Conservation (phyloP, 345 rosid genomes). For the Brassica incana region DNA sequence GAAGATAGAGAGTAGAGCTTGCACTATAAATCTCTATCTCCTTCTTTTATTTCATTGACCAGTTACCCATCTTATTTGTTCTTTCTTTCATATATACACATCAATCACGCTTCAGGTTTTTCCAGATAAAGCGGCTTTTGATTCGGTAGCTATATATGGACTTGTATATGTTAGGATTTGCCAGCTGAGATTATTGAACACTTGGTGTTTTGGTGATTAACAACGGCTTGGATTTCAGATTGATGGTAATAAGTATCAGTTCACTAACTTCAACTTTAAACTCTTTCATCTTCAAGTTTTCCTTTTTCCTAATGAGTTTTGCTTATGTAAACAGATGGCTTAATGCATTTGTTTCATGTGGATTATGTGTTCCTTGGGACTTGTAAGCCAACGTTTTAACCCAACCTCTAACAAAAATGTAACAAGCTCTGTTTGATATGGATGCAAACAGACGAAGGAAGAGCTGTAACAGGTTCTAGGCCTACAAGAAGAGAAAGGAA, state of each 20-base stretch:
- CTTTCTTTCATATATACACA: background rate
- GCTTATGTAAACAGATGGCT: background rate
- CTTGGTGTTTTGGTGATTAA: background rate
- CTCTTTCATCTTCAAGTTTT: background rate
- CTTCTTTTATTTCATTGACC: conserved; percentile 1
- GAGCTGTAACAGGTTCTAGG: conserved; percentile 83
- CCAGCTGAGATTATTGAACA: conserved; percentile 8
- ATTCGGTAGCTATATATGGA: conserved; percentile 50
- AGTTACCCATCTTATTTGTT: no score
- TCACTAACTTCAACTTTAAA: conserved; percentile 38
- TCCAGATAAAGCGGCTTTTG: conserved; percentile 76
- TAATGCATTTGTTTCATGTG: conserved; percentile 3
- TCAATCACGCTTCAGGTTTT: conserved; percentile 60
- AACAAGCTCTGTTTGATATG: conserved; percentile 24
- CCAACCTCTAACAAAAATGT: background rate
- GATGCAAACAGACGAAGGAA: conserved; percentile 71
- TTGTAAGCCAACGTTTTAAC: background rate
- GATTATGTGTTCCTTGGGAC: conserved; percentile 35
- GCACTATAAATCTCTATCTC: conserved; percentile 57
- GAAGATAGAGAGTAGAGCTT: conserved; percentile 67
- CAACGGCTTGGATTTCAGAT: conserved; percentile 47
- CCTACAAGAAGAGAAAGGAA: conserved; percentile 88
- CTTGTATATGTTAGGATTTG: conserved; percentile 8
- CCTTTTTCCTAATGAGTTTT: background rate
- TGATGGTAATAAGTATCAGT: conserved; percentile 66